Evolutionary conservation across 768 basidiomycete species (phyloP).

Genomic region (Mycena belliarum): DNA sequence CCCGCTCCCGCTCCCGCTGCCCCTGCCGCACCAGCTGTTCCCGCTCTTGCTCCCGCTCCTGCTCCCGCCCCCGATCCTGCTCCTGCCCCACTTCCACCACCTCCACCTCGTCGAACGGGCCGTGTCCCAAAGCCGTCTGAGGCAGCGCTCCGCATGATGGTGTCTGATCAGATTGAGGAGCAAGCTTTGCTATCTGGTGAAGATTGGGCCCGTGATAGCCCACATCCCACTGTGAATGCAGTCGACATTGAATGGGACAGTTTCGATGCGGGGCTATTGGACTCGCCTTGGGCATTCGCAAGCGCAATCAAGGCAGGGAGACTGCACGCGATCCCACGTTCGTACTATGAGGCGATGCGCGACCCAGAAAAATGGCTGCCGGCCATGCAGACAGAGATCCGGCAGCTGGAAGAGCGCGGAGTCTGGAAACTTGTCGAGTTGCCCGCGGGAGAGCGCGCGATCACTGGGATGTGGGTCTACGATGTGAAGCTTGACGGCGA

Average conservation of each 20-base stretch:
- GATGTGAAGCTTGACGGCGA: constrained; percentile 34
- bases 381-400: constrained; percentile 7
- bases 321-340: neutral
- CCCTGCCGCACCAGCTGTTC: neutral
- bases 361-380: constrained; percentile 1
- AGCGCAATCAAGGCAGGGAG: neutral
- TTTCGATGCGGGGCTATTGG: neutral
- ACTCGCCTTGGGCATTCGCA: constrained; percentile 7
- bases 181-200: neutral
- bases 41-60: too few relatives aligned
- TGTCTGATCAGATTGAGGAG: neutral
- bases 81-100: neutral
- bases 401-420: neutral
- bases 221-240: neutral
- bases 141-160: neutral
- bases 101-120: neutral
- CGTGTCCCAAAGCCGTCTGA: neutral
- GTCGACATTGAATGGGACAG: constrained; percentile 3
- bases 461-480: constrained; percentile 36
- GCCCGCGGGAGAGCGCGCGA: constrained; percentile 23
- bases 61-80: too few relatives aligned
- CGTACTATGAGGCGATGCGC: constrained; percentile 15
- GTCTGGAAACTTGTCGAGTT: constrained; percentile 8
- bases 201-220: neutral
- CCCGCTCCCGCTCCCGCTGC: neutral